phyloP scores from a whole-genome alignment of 108 stramenopile species.

The Cyclotella sp. region DNA sequence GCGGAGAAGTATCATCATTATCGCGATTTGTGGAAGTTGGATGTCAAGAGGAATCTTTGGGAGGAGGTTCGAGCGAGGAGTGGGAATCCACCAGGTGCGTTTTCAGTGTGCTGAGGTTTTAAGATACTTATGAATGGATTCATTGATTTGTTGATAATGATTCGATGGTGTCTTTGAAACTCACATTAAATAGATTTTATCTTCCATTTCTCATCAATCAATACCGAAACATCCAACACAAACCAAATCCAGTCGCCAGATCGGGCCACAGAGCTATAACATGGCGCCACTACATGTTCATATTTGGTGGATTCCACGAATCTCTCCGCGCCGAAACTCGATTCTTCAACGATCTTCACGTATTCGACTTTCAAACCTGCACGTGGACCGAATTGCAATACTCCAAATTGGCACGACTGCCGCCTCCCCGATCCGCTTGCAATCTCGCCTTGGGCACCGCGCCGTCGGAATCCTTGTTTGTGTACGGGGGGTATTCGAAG shows the following conservation, averaged over 20 bases:
- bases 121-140: no score
- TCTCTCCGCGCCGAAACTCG: constrained; percentile 71
- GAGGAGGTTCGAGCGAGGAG: constrained; percentile 71
- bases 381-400: constrained; percentile 85
- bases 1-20: constrained; percentile 96
- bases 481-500: constrained; percentile 90
- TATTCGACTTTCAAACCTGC: constrained; percentile 81
- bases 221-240: background rate
- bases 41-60: constrained; percentile 84
- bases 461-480: constrained; percentile 58
- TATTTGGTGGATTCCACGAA: constrained; percentile 98
- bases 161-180: no score
- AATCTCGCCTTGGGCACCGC: constrained; percentile 63
- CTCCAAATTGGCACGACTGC: constrained; percentile 71
- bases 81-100: constrained; percentile 63
- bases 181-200: background rate
- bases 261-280: constrained; percentile 90
- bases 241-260: constrained; percentile 55
- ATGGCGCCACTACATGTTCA: constrained; percentile 94
- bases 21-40: constrained; percentile 92
- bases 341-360: constrained; percentile 85
- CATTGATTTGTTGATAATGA: no score
- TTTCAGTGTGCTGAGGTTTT: background rate
- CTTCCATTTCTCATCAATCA: background rate
- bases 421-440: constrained; percentile 84